phyloP scores from a whole-genome alignment of 73 alveolate genomes.

The Stentor roeselii region DNA sequence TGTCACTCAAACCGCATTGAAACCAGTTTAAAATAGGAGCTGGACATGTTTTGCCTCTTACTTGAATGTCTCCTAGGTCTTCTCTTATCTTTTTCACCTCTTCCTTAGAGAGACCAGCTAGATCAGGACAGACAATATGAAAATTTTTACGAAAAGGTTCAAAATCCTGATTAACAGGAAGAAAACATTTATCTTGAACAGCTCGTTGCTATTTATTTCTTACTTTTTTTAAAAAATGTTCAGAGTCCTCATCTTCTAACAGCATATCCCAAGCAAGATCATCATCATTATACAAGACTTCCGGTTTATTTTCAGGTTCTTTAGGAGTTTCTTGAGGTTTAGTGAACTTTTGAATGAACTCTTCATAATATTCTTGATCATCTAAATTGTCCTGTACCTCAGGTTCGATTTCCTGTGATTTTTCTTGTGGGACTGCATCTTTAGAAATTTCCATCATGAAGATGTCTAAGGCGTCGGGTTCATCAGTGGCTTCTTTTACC shows the following conservation, averaged over 20 bases:
- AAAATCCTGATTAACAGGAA: slow-evolving; percentile 50
- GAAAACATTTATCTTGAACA: slow-evolving; percentile 38
- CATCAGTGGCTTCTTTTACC: background rate
- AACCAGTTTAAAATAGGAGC: slow-evolving; percentile 90
- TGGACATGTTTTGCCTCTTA: slow-evolving; percentile 92
- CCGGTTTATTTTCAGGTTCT: slow-evolving; percentile 33
- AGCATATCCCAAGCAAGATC: slow-evolving; percentile 88
- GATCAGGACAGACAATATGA: slow-evolving; percentile 92
- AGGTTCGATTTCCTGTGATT: slow-evolving; percentile 29
- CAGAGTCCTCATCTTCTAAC: slow-evolving; percentile 73
- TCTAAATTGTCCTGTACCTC: slow-evolving; percentile 40
- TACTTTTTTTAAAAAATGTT: slow-evolving; percentile 74
- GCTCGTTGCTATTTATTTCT: slow-evolving; percentile 79
- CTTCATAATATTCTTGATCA: slow-evolving; percentile 39
- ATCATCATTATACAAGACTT: slow-evolving; percentile 58
- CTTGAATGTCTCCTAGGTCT: slow-evolving; percentile 86
- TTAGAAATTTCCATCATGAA: slow-evolving; percentile 19
- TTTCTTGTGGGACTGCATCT: slow-evolving; percentile 28
- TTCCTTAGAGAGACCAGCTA: slow-evolving; percentile 75
- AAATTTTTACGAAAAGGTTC: slow-evolving; percentile 86
- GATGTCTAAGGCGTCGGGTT: background rate
- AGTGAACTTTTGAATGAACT: slow-evolving; percentile 37
- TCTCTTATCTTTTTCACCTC: slow-evolving; percentile 85
- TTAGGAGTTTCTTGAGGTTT: slow-evolving; percentile 32
- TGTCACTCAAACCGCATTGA: slow-evolving; percentile 92